A percentile compares a stretch with the other conserved stretches of the same genome.
Conservation (phyloP, 768 basidiomycete genomes). For the Boletus subcaerulescens region DNA sequence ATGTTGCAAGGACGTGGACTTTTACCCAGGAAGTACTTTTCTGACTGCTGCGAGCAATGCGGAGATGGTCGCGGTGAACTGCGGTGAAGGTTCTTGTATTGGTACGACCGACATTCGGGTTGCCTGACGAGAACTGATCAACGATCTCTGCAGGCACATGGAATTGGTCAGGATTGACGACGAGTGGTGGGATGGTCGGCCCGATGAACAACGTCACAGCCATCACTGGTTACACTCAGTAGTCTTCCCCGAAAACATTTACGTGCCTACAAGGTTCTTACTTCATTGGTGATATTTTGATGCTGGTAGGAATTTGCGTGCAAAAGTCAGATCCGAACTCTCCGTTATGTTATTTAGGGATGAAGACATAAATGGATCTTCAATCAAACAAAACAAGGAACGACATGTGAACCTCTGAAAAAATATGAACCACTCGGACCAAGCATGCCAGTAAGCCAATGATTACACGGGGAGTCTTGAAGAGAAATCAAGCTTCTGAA, state of each 20-base stretch:
- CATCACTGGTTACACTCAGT: conserved; percentile 35
- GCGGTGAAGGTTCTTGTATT: conserved; percentile 49
- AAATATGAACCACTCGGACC: no score
- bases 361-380: no score
- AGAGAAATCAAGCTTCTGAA: no score
- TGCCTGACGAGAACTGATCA: background rate
- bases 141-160: conserved; percentile 37
- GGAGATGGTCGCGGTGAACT: conserved; percentile 51
- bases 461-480: no score
- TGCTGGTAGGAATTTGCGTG: no score
- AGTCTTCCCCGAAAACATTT: background rate
- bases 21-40: conserved; percentile 29
- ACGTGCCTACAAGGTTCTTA: no score
- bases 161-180: conserved; percentile 48
- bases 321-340: no score
- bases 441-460: no score
- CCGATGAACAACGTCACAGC: conserved; percentile 27
- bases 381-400: no score
- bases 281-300: no score
- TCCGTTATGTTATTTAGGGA: no score
- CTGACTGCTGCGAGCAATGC: conserved; percentile 43
- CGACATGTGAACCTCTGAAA: no score
- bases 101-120: conserved; percentile 32
- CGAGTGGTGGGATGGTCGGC: conserved; percentile 44
- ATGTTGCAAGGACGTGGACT: conserved; percentile 44